A percentile compares a stretch with the other conserved stretches of the same genome.
Evolutionary conservation across 306 rosid genomes (phyloP).

Genomic region (Neltuma alba): DNA sequence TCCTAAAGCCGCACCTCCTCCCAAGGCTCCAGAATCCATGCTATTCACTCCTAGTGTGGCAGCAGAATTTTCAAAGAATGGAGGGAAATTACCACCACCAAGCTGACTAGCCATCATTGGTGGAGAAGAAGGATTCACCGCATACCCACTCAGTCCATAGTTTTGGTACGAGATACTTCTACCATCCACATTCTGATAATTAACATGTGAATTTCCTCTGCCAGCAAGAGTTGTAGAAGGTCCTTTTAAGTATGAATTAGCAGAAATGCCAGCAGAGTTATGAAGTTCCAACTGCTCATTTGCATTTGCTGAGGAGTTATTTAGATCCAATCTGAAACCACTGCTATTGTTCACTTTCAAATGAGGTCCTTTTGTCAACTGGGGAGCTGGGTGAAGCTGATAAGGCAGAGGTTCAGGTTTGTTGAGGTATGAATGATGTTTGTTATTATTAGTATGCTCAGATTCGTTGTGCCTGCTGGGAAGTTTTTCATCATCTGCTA

Average conservation of each 20-base stretch:
- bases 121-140: slow-evolving; percentile 67
- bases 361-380: slow-evolving; percentile 42
- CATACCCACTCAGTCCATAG: slow-evolving; percentile 70
- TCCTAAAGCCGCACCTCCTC: slow-evolving; percentile 67
- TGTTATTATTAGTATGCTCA: slow-evolving; percentile 38
- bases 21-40: slow-evolving; percentile 68
- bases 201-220: slow-evolving; percentile 62
- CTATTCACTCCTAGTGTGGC: slow-evolving; percentile 61
- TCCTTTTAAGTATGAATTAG: slow-evolving; percentile 63
- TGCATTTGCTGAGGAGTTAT: slow-evolving; percentile 44
- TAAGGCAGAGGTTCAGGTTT: slow-evolving; percentile 60
- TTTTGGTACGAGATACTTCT: slow-evolving; percentile 55
- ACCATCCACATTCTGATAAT: slow-evolving; percentile 72
- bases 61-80: slow-evolving; percentile 67
- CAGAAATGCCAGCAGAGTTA: slow-evolving; percentile 50
- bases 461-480: slow-evolving; percentile 43
- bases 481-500: slow-evolving; percentile 55
- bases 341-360: slow-evolving; percentile 56
- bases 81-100: slow-evolving; percentile 72
- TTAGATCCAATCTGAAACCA: slow-evolving; percentile 50
- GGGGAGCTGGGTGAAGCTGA: slow-evolving; percentile 40
- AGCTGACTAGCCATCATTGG: slow-evolving; percentile 74
- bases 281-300: slow-evolving; percentile 57
- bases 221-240: slow-evolving; percentile 54
- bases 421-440: slow-evolving; percentile 60